These are phyloP conservation scores for Sequoia sempervirens DNA, from an alignment of 75 land plant species.

Conservation along the genomic window DNA sequence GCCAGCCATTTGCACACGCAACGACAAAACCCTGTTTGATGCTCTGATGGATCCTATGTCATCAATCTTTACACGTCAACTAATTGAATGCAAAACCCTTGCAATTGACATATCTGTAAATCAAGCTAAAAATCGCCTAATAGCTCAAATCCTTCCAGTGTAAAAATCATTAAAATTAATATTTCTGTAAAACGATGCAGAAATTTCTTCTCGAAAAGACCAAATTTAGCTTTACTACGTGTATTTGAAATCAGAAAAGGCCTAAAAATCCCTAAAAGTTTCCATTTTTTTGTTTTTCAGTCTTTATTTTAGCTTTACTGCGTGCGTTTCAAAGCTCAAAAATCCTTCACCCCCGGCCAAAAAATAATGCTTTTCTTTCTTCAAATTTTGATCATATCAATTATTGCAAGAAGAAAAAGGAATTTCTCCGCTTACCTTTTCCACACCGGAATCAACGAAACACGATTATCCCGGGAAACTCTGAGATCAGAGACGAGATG, in stretches of 20 bases:
- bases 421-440: background rate
- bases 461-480: background rate
- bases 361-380: background rate
- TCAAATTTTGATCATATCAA: background rate
- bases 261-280: too few species aligned
- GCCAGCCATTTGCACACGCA: background rate
- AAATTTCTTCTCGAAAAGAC: background rate
- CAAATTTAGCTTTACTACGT: background rate
- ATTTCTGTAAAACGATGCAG: background rate
- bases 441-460: background rate
- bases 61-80: background rate
- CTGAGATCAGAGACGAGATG: background rate
- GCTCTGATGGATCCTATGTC: background rate
- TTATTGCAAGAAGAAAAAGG: background rate
- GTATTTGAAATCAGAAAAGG: background rate
- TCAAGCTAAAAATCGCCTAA: background rate
- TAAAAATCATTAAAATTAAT: background rate
- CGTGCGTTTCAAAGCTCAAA: background rate
- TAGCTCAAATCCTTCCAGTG: background rate
- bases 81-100: background rate
- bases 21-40: background rate
- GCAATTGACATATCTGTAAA: background rate
- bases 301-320: background rate
- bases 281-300: too few species aligned
- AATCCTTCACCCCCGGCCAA: too few species aligned